Evolutionary conservation across 2,329 filamentous ascomycete genomes (phyloP).

Genomic region (Talaromyces funiculosus): DNA sequence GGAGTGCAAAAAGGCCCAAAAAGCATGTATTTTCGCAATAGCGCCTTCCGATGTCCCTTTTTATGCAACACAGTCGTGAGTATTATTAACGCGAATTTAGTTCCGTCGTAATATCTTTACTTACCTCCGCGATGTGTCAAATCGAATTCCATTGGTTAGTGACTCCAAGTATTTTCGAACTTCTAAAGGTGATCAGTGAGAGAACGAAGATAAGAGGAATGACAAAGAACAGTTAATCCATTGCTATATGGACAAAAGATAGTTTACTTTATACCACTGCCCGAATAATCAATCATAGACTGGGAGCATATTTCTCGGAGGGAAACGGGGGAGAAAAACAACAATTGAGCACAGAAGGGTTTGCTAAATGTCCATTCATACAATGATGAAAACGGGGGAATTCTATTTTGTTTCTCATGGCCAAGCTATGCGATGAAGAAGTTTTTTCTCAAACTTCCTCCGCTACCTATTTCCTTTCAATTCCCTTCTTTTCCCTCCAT

Average conservation of each 20-base stretch:
- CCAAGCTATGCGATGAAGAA: constrained; percentile 9
- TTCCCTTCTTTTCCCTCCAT: constrained; percentile 1
- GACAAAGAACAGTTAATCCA: not conserved
- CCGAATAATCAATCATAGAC: not conserved
- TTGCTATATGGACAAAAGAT: not conserved
- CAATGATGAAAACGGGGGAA: constrained; percentile 10
- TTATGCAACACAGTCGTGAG: not conserved
- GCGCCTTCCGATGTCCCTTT: not conserved
- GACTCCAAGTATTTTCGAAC: not conserved
- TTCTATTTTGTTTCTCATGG: constrained; percentile 9
- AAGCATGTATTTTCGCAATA: not conserved
- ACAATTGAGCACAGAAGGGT: not conserved
- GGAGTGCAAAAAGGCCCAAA: not conserved
- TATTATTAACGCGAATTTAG: not conserved
- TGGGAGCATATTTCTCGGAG: not conserved
- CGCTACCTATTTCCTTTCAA: not conserved
- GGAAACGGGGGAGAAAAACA: not conserved
- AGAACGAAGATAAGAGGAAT: not conserved
- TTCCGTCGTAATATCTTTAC: not conserved
- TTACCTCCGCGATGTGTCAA: not conserved
- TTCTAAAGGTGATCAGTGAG: not conserved
- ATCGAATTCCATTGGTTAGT: not conserved
- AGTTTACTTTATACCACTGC: constrained; percentile 5
- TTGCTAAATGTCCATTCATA: constrained; percentile 4
- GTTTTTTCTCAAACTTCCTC: not conserved